Conservation (phyloP, 2,329 filamentous ascomycete species). For the Rhytidhysteron rufulum region DNA sequence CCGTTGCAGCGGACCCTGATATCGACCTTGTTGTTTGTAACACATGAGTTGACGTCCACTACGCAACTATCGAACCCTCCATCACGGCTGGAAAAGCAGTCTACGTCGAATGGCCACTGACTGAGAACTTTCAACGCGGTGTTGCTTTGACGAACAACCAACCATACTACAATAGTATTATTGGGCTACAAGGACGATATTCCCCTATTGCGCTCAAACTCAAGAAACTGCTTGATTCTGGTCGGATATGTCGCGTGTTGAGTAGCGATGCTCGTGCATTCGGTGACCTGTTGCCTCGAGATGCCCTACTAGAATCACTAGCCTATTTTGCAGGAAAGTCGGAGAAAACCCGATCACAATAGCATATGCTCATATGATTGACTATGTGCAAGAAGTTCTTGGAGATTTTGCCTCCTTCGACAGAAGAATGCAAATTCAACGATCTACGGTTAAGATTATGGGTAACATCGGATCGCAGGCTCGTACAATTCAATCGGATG, state of each 20-base stretch:
- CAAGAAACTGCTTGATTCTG: constrained; percentile 36
- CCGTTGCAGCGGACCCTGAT: constrained; percentile 39
- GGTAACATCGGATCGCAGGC: constrained; percentile 17
- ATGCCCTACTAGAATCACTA: constrained; percentile 20
- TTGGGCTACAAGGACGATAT: constrained; percentile 46
- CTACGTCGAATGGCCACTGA: constrained; percentile 50
- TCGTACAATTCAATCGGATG: constrained; percentile 30
- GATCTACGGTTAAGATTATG: constrained; percentile 31
- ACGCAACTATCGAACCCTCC: constrained; percentile 34
- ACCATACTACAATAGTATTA: constrained; percentile 39
- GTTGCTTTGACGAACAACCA: constrained; percentile 36
- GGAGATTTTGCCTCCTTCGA: constrained; percentile 43
- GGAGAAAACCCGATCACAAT: constrained; percentile 37
- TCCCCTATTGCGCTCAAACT: constrained; percentile 39
- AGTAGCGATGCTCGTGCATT: constrained; percentile 25
- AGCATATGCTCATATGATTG: constrained; percentile 34
- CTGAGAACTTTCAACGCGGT: too few species aligned
- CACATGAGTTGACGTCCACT: constrained; percentile 39
- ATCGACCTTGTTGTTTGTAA: constrained; percentile 43
- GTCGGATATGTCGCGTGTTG: constrained; percentile 40
- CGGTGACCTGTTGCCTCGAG: constrained; percentile 15
- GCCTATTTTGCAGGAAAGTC: constrained; percentile 49
- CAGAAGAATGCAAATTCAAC: constrained; percentile 45
- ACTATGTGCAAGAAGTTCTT: constrained; percentile 44
- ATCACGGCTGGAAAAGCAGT: constrained; percentile 43